Base-by-base conservation (phyloP, 441 rosid species). In the Pelargonium citronellum region DNA sequence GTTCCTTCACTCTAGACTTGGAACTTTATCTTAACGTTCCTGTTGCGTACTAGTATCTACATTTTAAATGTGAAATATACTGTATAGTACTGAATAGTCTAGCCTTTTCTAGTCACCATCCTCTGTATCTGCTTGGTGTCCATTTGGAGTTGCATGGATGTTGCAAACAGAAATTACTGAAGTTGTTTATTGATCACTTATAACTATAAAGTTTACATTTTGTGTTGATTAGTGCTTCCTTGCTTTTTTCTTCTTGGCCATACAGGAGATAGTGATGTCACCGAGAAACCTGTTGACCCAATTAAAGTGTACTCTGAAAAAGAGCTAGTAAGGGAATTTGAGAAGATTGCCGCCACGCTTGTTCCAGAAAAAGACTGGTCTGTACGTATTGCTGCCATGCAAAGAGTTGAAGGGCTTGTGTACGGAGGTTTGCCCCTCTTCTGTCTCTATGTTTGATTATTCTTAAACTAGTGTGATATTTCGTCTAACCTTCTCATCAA, bases 281-380 rank as follows among this genome's bases (percentile, higher is more conserved):
- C 89, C 0, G 97, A 89, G 77, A 91, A 91, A 79, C 88, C 87
- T 51, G 70, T 87, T 62, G 98, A 92, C 72, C 90, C 97, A 46
- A 77, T 91, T 74, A 89, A 83, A 69, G 88, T 92, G 70, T 92
- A 92, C 78, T 91, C 98, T 44, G 99, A 95, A 75, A 95, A 89
- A 82, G 99, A 95, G 81, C 88, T 95, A 71, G 84, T 84, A 69
- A 83, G 95, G 86, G 99, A 92, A 74, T 77, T 91, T 80, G 99
- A 92, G 81, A 95, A 95, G 85, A 77, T 95, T 75, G 82, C 88
- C 51, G 78, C 87, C 39, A 92, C 84, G n/a, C 96, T 95, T 62
- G 91, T 87, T 74, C 99, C 99, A 3, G 97, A 95, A 64, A 95
- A 92, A 79, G 99, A 95, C 75, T 95, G 99, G 99, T 85, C 99